Base-by-base conservation (phyloP, 2,329 filamentous ascomycete genomes). In the Paecilomyces niveus region DNA sequence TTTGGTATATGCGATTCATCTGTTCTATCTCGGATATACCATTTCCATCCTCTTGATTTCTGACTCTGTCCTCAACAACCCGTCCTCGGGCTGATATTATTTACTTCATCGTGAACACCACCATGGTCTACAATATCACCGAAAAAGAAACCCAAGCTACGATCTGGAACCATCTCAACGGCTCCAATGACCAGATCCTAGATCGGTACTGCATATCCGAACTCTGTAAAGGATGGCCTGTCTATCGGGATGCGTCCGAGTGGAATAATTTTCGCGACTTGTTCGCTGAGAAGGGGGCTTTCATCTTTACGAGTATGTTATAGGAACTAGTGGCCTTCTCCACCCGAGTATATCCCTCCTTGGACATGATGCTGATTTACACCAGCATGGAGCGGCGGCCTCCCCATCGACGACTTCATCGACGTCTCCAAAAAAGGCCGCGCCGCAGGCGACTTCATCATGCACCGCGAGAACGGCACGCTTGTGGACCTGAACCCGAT, bases 181-280 rank as follows among this genome's bases (percentile, higher is more conserved):
- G 80, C 56, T 64, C 68, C 8, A 54, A 62, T 2, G 61, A 65
- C 26, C 74, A 80, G 45, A 66, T 80, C 3, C 71, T 81, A 13
- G 73, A 79, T 59, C 76, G 80, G 22, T 67, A 80, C 22, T 74
- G 74, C 57, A 73, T 83, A 7, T 74, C 78, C 1, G 80, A 82
- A 67, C 69, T 83, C n/a, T 81, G 79, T 71, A 81, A 80, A 64
- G 80, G 80, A 52, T 82, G 80, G 80, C 79, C 80, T 1, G 76
- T 82, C 39, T 82, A 82, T 66, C 76, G 80, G 32, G 80, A 82
- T 59, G 75, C 79, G 10, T 81, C 79, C 1, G 80, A 83, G 65
- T 82, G 80, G 80, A 74, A 75, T 67, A 81, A 82, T 71, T 82
- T 79, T 63, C 77, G 78, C 60, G 74, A 72, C 1, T 68, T 82